Evolutionary conservation across 805 yeast species (phyloP), one percentile per base, ranked within the genome.

Genomic region (Candida tallmaniae): DNA sequence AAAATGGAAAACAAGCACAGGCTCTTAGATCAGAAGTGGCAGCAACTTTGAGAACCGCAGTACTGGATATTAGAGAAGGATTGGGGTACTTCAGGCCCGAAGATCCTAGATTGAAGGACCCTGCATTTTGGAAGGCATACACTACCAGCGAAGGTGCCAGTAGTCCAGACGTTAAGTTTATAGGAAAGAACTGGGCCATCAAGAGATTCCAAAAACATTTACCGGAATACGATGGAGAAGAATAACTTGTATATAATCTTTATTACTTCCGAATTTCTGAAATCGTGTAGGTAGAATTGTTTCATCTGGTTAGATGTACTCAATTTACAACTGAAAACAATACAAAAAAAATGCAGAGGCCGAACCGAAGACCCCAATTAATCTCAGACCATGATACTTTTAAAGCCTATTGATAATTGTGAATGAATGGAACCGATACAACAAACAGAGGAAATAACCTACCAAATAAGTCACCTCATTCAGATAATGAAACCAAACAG

Each of bases 151-250:
- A 80, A 56, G 94, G 94, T 8, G 59, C 49, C 17, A 71, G 79
- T 38, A 87, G 78, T 40, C 82, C 82, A 0, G 83, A 77, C 35
- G 73, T 85, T 15, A 60, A 76, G 46, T 83, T 85, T 45, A 70
- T 83, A 18, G 95, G 95, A 2, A 62, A 78, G 50, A 85, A 85
- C 52, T 84, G 94, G 93, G 94, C 94, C 2, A 73, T 83, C 24
- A 76, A 74, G 52, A 68, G 87, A 46, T 69, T 79, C 30, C 94
- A 84, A 52, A 66, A 65, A 36, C 70, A 65, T 50, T 50, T 67
- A 32, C 65, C 62, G 6, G 64, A 58, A 24, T 54, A 37, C 32
- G 41, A 45, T 13, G 53, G 41, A 15, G 29, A 27, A 27, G 23
- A 20, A 7, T 20, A 20, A 20, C n/a, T 20, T 20, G 23, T 20